Percentiles rank a stretch among this genome's conserved stretches.
Conservation (phyloP, 441 rosid species). For the Aquilaria agallochum region DNA sequence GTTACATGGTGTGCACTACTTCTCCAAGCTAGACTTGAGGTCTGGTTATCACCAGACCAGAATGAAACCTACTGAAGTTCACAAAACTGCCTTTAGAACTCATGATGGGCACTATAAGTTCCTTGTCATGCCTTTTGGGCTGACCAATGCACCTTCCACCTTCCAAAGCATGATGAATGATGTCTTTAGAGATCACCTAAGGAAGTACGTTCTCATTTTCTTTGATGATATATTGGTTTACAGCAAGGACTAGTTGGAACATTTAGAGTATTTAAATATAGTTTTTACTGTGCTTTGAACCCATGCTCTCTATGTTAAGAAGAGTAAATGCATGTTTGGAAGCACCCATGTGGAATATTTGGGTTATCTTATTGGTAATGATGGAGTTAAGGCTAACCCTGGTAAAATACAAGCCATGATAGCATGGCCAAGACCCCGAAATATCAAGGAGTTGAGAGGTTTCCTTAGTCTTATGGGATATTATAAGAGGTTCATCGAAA, state of each 20-base stretch:
- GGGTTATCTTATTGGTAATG: not conserved
- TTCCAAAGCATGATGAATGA: not conserved
- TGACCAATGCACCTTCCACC: not conserved
- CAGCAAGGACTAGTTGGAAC: not conserved
- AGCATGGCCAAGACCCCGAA: not conserved
- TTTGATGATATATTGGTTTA: not conserved
- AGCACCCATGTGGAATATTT: not conserved
- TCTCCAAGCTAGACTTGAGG: not conserved
- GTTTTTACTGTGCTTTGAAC: not conserved
- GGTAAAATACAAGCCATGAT: not conserved
- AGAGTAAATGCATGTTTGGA: not conserved
- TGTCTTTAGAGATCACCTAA: not conserved
- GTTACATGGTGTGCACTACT: fast-evolving
- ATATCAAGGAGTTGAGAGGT: not conserved
- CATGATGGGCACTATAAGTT: not conserved
- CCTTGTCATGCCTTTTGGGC: not conserved
- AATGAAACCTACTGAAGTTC: not conserved
- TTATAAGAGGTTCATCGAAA: not conserved
- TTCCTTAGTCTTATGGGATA: not conserved
- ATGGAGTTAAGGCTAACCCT: not conserved
- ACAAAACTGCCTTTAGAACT: not conserved
- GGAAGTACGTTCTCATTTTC: not conserved
- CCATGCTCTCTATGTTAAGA: not conserved
- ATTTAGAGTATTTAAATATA: not conserved
- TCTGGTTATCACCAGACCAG: not conserved